Percentiles rank a stretch among this genome's conserved stretches.
phyloP scores from a whole-genome alignment of 1,284 basidiomycete genomes.

The Anthracocystis panici-leucophaei region DNA sequence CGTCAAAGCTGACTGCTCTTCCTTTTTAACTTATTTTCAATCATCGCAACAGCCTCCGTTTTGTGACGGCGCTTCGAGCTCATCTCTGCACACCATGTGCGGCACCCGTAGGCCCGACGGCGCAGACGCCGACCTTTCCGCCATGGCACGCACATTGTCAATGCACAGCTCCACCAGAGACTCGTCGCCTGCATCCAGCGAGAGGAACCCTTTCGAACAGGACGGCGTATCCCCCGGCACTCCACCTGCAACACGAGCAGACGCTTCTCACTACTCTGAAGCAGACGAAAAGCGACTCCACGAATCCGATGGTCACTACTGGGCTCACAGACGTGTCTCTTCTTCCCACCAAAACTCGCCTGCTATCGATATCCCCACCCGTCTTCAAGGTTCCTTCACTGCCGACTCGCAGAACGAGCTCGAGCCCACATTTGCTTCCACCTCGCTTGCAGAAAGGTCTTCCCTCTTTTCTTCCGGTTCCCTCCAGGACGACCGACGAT shows the following conservation, averaged over 20 bases:
- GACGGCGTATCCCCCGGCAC: conserved; percentile 30
- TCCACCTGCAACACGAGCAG: conserved; percentile 44
- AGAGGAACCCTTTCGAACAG: conserved; percentile 37
- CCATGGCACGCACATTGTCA: conserved; percentile 24
- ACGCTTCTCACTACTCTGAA: conserved; percentile 55
- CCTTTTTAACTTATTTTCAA: not conserved
- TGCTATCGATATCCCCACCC: conserved; percentile 38
- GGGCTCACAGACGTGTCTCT: conserved; percentile 53
- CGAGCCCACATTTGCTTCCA: conserved; percentile 42
- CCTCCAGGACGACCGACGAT: conserved; percentile 34
- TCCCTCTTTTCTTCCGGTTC: conserved; percentile 42
- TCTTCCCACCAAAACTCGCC: conserved; percentile 32
- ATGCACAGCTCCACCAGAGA: conserved; percentile 35
- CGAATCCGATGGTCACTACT: conserved; percentile 54
- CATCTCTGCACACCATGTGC: conserved; percentile 30
- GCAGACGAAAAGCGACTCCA: conserved; percentile 60
- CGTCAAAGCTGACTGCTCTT: conserved; percentile 2
- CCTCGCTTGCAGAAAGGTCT: conserved; percentile 38
- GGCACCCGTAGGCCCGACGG: conserved; percentile 33
- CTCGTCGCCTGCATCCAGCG: conserved; percentile 45
- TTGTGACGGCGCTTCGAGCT: not conserved
- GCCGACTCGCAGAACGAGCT: conserved; percentile 41
- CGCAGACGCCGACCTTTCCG: conserved; percentile 31
- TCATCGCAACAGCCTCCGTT: conserved; percentile 4
- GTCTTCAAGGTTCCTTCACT: conserved; percentile 42